These are phyloP conservation scores for Sextonia rubra DNA, from an alignment of 164 flowering plant genomes.

Conservation along the genomic window DNA sequence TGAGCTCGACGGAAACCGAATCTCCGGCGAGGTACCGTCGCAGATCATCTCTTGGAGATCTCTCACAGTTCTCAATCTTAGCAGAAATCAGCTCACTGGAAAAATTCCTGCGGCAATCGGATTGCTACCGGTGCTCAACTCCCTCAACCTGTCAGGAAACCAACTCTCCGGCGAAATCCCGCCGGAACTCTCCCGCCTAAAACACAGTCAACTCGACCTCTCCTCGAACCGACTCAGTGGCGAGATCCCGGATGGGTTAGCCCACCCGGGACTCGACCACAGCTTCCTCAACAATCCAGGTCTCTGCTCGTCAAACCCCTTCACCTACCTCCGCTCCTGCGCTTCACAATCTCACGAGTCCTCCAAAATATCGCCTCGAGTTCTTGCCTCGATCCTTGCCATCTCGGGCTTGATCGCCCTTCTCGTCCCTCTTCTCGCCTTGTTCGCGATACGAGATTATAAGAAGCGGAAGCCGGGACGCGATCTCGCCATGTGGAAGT, in stretches of 20 bases:
- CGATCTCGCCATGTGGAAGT: slow-evolving; percentile 29
- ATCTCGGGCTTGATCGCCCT: too few relatives aligned
- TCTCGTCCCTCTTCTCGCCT: too few relatives aligned
- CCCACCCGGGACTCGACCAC: slow-evolving; percentile 21
- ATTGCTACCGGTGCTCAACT: slow-evolving; percentile 23
- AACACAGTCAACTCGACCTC: slow-evolving; percentile 32
- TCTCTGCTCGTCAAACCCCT: slow-evolving; percentile 32
- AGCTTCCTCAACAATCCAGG: slow-evolving; percentile 52
- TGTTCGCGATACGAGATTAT: too few relatives aligned
- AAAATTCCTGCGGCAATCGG: slow-evolving; percentile 34
- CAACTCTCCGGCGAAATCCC: slow-evolving; percentile 47
- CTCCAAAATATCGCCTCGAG: too few relatives aligned
- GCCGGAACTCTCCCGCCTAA: slow-evolving; percentile 18
- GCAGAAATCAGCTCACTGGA: slow-evolving; percentile 42
- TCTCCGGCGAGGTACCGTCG: slow-evolving; percentile 39
- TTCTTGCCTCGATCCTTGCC: too few relatives aligned
- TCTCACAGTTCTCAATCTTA: slow-evolving; percentile 30
- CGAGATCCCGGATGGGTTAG: slow-evolving; percentile 31
- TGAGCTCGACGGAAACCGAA: slow-evolving; percentile 40
- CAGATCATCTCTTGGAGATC: slow-evolving; percentile 40
- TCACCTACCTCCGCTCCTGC: too few relatives aligned
- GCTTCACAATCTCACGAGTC: too few relatives aligned
- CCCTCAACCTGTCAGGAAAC: slow-evolving; percentile 44
- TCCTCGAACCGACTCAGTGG: slow-evolving; percentile 51
- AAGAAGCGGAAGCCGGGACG: slow-evolving; percentile 17